Evolutionary conservation across 2,329 filamentous ascomycete genomes (phyloP), one percentile per base, ranked within the genome.

Genomic region (Scedosporium boydii): DNA sequence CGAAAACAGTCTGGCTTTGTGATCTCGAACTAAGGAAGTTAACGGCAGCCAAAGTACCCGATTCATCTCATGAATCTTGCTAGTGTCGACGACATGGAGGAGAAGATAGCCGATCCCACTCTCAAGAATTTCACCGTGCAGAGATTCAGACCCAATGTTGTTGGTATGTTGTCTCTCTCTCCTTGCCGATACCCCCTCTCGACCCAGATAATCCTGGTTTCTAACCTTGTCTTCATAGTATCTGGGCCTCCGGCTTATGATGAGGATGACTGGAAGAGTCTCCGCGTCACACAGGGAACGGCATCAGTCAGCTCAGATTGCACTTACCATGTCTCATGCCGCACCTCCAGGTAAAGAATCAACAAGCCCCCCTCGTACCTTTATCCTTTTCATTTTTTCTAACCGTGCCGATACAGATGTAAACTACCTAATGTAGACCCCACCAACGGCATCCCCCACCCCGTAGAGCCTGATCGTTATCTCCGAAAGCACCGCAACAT

Each of bases 101-200:
- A 76, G 2, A 76, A 82, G 57, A 78, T 90, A 6, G 80, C 79
- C 66, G 79, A 80, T 59, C 74, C 78, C 26, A 69, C 69, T 6
- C 69, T 82, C 18, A 76, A 78, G 29, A 74, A 79, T 29, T 77
- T 91, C 0, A 84, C 87, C 62, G 82, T 83, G 7, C 75, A 82
- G 16, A 81, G 87, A 12, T 92, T 90, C 73, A 82, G 89, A 26
- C 82, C 88, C 44, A 92, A 93, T 68, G 84, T 93, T 41, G 86
- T 90, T 66, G 74, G 83, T 86, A 72, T 71, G 76, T 38, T 71
- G 76, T 38, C 42, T 12, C 44, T 12, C 44, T 21, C 7, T 48
- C 29, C 7, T 62, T 61, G n/a, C 26, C 59, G 48, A 61, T 42
- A 56, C 38, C 26, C 29, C 34, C 27, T 29, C 21, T 7, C 21